phyloP scores from a whole-genome alignment of 768 basidiomycete genomes.

The Suillus discolor region DNA sequence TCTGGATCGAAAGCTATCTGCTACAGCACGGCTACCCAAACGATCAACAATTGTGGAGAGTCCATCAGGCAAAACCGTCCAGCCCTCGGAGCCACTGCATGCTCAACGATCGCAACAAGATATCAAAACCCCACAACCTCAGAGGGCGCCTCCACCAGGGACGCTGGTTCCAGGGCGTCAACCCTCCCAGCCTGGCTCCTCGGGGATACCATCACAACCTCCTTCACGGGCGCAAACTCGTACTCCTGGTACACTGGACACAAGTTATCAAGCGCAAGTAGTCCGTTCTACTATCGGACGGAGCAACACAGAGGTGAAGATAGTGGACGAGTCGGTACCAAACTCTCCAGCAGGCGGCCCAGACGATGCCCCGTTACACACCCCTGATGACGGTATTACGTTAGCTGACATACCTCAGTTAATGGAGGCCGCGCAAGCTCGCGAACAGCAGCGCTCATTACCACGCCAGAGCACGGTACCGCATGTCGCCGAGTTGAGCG shows the following conservation, averaged over 20 bases:
- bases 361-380: slow-evolving; percentile 41
- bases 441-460: slow-evolving; percentile 83
- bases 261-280: slow-evolving; percentile 41
- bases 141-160: slow-evolving; percentile 39
- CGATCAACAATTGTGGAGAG: slow-evolving; percentile 96
- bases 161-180: slow-evolving; percentile 39
- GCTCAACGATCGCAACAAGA: slow-evolving; percentile 50
- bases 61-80: slow-evolving; percentile 85
- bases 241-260: slow-evolving; percentile 41
- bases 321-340: slow-evolving; percentile 80
- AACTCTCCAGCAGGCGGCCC: slow-evolving; percentile 64
- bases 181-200: slow-evolving; percentile 34
- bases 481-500: slow-evolving; percentile 80
- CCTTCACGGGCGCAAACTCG: slow-evolving; percentile 41
- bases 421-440: slow-evolving; percentile 89
- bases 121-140: slow-evolving; percentile 40
- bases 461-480: slow-evolving; percentile 79
- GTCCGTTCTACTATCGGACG: slow-evolving; percentile 71
- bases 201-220: slow-evolving; percentile 29
- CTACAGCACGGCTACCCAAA: slow-evolving; percentile 89
- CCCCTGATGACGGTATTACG: slow-evolving; percentile 82
- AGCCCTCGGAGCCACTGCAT: slow-evolving; percentile 61
- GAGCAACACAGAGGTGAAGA: slow-evolving; percentile 85
- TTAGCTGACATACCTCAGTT: slow-evolving; percentile 93
- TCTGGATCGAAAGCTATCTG: slow-evolving; percentile 93